Evolutionary conservation across 2,329 filamentous ascomycete genomes (phyloP).

Genomic region (Diaporthe eres): DNA sequence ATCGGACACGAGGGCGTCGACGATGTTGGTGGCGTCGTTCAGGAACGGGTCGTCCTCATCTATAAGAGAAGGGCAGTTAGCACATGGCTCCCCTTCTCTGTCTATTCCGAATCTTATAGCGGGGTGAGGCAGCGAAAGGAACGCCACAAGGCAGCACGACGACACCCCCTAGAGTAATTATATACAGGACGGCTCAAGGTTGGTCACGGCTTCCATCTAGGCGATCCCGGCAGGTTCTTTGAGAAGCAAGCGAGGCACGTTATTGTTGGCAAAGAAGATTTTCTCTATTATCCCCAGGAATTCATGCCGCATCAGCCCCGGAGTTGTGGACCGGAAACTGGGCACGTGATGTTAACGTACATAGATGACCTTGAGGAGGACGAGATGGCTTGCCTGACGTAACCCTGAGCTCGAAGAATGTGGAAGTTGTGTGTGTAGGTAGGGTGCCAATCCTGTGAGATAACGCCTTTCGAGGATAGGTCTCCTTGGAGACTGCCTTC

Average conservation of each 20-base stretch:
- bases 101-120: slow-evolving; percentile 40
- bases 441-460: slow-evolving; percentile 40
- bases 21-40: slow-evolving; percentile 73
- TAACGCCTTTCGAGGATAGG: slow-evolving; percentile 39
- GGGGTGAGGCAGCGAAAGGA: slow-evolving; percentile 41
- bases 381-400: slow-evolving; percentile 78
- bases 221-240: slow-evolving; percentile 30
- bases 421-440: slow-evolving; percentile 44
- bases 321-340: slow-evolving; percentile 57
- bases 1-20: slow-evolving; percentile 79
- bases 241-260: slow-evolving; percentile 35
- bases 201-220: slow-evolving; percentile 43
- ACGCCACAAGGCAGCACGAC: slow-evolving; percentile 43
- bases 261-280: slow-evolving; percentile 39
- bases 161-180: slow-evolving; percentile 48
- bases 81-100: slow-evolving; percentile 48
- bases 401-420: slow-evolving; percentile 56
- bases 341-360: slow-evolving; percentile 73
- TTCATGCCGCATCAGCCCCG: slow-evolving; percentile 66
- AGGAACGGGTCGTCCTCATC: slow-evolving; percentile 74
- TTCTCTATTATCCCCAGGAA: slow-evolving; percentile 44
- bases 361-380: slow-evolving; percentile 73
- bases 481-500: slow-evolving; percentile 44
- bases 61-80: slow-evolving; percentile 62
- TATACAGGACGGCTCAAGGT: slow-evolving; percentile 55